Evolutionary conservation across 257 asterid species (phyloP).

Genomic region (Scutellaria minor): DNA sequence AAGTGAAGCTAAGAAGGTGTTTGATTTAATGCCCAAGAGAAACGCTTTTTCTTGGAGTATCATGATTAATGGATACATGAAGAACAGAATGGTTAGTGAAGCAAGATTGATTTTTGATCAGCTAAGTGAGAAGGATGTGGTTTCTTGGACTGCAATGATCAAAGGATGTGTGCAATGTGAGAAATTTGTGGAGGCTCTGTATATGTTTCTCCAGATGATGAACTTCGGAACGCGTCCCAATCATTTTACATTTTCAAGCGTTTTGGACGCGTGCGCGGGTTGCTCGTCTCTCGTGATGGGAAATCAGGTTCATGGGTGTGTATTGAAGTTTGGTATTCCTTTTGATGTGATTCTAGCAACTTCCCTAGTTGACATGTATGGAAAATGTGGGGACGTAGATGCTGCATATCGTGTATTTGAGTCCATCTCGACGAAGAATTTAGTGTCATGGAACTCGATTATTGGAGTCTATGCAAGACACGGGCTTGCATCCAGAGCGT

Average conservation of each 20-base stretch:
- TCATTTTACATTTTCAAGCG: constrained; percentile 65
- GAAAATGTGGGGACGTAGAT: constrained; percentile 70
- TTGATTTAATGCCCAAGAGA: constrained; percentile 60
- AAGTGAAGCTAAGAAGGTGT: constrained; percentile 57
- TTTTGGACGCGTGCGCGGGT: constrained; percentile 72
- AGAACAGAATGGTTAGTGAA: constrained; percentile 54
- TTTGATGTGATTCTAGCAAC: constrained; percentile 64
- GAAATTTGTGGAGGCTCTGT: constrained; percentile 52
- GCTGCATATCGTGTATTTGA: constrained; percentile 53
- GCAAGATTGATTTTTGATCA: constrained; percentile 51
- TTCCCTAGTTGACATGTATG: constrained; percentile 78
- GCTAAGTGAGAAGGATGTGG: constrained; percentile 59
- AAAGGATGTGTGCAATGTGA: constrained; percentile 64
- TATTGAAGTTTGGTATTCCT: constrained; percentile 59
- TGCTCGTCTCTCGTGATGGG: constrained; percentile 71
- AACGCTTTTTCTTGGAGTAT: constrained; percentile 70
- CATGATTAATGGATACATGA: constrained; percentile 68
- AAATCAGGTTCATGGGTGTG: constrained; percentile 56
- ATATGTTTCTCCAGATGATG: constrained; percentile 61
- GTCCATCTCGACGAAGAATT: constrained; percentile 52
- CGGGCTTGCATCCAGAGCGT: constrained; percentile 62
- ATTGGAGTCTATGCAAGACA: constrained; percentile 77
- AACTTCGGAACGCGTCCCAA: constrained; percentile 60
- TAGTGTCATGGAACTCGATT: constrained; percentile 77
- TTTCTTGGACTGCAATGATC: constrained; percentile 83